Base-by-base conservation (phyloP, 208 protist genomes). In the Wallacemonas sp. region DNA sequence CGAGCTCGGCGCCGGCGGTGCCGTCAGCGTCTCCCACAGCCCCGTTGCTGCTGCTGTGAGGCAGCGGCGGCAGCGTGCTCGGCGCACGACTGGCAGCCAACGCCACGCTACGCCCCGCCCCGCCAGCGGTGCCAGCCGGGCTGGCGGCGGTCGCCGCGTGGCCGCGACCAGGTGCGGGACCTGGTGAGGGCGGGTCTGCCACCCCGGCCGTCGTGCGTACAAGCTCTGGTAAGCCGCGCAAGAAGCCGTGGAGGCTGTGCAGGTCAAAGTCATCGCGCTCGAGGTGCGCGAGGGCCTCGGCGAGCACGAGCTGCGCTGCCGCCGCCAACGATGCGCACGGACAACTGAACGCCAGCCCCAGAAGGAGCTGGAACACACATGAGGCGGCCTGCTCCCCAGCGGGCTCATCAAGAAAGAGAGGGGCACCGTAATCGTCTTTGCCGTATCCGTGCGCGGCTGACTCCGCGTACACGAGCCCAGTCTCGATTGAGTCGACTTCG, bases 271-370 rank as follows among this genome's bases (percentile, higher is more conserved):
- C 50, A 27, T 33, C 50, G 30, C 38, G 50, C 13, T 32, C 50
- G 0, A 57, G 24, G 12, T 27, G 30, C 10, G 50, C 50, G 9
- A 57, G 54, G 5, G 73, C 71, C 24, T 76, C 38, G 0, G 85
- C 81, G 33, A 93, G 64, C n/a, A 85, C 69, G 34, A 91, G 66
- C 63, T 93, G 81, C 4, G 84, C 73, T 5, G 81, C 79, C 32
- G 78, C 76, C 1, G 77, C 64, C 0, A 93, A 65, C 6, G 83
- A 39, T 21, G 69, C 65, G 50, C 81, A 89, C 37, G 87, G 87
- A 55, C 84, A 93, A 58, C 71, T 87, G 68, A 88, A 93, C 41
- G 87, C 84, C 8, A 83, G 63, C 19, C 65, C 68, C 15, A 81
- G 32, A 36, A 91, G 29, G 38, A 83, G 73, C 66, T 88, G 84